Base-by-base conservation (phyloP, 345 rosid genomes). In the Ceriops decandra region DNA sequence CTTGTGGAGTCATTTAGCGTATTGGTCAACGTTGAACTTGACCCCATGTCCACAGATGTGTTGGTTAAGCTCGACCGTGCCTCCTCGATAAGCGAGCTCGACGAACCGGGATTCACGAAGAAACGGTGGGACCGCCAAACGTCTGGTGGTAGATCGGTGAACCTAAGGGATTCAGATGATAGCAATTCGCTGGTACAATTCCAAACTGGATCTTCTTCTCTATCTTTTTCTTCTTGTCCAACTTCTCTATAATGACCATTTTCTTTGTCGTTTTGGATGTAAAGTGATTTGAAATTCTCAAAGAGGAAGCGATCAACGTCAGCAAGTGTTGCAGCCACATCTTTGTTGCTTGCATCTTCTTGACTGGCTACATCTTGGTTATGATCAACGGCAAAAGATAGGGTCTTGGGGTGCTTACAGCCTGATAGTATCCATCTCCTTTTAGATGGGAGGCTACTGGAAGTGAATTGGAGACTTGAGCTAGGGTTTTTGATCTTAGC, bases 241-340 rank as follows among this genome's bases (percentile, higher is more conserved):
- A 28, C 8, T 0, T 54, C 5, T 0, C 49, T 20, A 2, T 21
- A 57, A 1, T 13, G 21, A 2, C 15, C 49, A 9, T 56, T 71
- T 4, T 76, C 83, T 0, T 74, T 74, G 0, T 74, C 85, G 11
- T 87, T 90, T 4, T 68, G 63, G 52, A 88, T 62, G 66, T 85
- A 93, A 49, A 93, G 86, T n/a, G 98, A 89, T 61, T 69, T 84
- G 77, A 93, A 91, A 76, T 93, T 93, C 77, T 91, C 96, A 20
- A 77, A 82, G 35, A 91, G 88, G 76, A 91, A 93, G 19, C 83
- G 87, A 69, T 93, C 98, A 17, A 93, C 71, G 46, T 93, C 98
- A 0, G 85, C 82, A 53, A 91, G 87, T 3, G 96, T 89, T 2
- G 96, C 96, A 0, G 88, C 86, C 2, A 36, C 79, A 47, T 66